These are phyloP conservation scores for Nakazawaea laoshanensis DNA, from an alignment of 805 yeast species.

Conservation along the genomic window DNA sequence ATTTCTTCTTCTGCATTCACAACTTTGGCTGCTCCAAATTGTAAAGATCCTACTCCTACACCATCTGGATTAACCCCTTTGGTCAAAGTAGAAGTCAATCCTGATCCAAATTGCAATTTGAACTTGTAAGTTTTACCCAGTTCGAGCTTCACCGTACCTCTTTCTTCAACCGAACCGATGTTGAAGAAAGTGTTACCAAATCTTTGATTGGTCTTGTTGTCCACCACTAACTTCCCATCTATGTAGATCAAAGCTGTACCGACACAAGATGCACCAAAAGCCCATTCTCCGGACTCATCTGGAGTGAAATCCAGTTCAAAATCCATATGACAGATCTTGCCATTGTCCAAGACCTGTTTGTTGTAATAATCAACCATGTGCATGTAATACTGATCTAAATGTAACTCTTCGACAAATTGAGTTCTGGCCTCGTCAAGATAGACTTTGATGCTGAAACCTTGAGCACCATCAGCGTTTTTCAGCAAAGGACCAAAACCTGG, in stretches of 20 bases:
- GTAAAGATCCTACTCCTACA: conserved; percentile 25
- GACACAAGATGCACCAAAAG: conserved; percentile 28
- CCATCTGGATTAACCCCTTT: conserved; percentile 11
- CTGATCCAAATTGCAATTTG: conserved; percentile 33
- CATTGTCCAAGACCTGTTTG: conserved; percentile 8
- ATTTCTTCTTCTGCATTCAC: conserved; percentile 24
- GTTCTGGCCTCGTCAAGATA: conserved; percentile 9
- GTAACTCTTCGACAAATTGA: conserved; percentile 2
- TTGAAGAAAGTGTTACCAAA: conserved; percentile 33
- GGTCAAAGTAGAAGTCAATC: conserved; percentile 27
- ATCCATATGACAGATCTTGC: conserved; percentile 26
- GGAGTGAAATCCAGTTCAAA: conserved; percentile 29
- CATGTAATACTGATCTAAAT: conserved; percentile 6
- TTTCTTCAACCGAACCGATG: conserved; percentile 31
- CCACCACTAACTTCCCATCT: conserved; percentile 33
- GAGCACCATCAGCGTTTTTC: conserved; percentile 6
- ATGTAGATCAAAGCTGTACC: conserved; percentile 35
- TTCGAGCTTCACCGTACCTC: conserved; percentile 17
- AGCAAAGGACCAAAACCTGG: conserved; percentile 14
- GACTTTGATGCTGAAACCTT: conserved; percentile 8
- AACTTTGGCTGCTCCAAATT: conserved; percentile 23
- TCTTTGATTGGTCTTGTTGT: conserved; percentile 33
- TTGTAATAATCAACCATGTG: conserved; percentile 17
- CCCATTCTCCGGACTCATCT: conserved; percentile 27
- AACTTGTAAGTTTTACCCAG: conserved; percentile 27